phyloP scores from a whole-genome alignment of 495 filamentous ascomycete species.

The Tuber calosporum region DNA sequence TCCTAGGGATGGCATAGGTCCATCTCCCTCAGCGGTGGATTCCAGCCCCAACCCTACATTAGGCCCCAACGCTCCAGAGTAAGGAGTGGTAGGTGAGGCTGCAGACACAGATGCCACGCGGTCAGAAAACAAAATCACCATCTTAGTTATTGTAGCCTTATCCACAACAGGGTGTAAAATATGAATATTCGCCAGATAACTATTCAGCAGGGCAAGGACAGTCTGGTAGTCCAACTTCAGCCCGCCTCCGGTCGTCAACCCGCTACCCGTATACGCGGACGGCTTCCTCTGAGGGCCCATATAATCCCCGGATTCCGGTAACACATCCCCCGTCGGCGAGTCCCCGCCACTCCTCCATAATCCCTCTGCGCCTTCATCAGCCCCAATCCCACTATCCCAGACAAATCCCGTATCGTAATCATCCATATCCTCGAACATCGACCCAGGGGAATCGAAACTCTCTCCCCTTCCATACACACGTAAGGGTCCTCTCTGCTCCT shows the following conservation, averaged over 20 bases:
- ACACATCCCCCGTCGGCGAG: slow-evolving; percentile 28
- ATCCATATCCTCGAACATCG: slow-evolving; percentile 34
- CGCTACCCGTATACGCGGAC: slow-evolving; percentile 19
- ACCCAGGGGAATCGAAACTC: slow-evolving; percentile 49
- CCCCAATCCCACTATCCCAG: slow-evolving; percentile 38
- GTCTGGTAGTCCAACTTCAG: slow-evolving; percentile 59
- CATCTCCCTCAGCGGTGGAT: slow-evolving; percentile 30
- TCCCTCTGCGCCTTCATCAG: slow-evolving; percentile 25
- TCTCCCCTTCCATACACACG: slow-evolving; percentile 74
- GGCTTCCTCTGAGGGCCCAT: slow-evolving; percentile 13
- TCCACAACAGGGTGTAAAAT: slow-evolving; percentile 85
- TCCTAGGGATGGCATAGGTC: slow-evolving; percentile 29
- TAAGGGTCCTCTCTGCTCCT: slow-evolving; percentile 67
- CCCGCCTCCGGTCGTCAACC: slow-evolving; percentile 48
- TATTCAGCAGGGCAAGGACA: slow-evolving; percentile 57
- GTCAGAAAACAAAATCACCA: slow-evolving; percentile 50
- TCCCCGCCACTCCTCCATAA: slow-evolving; percentile 23
- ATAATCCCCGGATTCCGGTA: slow-evolving; percentile 23
- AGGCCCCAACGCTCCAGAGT: slow-evolving; percentile 25
- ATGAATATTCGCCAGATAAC: slow-evolving; percentile 73
- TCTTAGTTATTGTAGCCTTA: slow-evolving; percentile 46
- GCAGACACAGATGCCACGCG: slow-evolving; percentile 28
- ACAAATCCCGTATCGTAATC: slow-evolving; percentile 29
- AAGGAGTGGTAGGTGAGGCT: slow-evolving; percentile 30
- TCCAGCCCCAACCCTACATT: slow-evolving; percentile 26